A percentile compares a stretch with the other conserved stretches of the same genome.
Evolutionary conservation across 441 rosid species (phyloP).

Genomic region (Pelargonium fulgidum): DNA sequence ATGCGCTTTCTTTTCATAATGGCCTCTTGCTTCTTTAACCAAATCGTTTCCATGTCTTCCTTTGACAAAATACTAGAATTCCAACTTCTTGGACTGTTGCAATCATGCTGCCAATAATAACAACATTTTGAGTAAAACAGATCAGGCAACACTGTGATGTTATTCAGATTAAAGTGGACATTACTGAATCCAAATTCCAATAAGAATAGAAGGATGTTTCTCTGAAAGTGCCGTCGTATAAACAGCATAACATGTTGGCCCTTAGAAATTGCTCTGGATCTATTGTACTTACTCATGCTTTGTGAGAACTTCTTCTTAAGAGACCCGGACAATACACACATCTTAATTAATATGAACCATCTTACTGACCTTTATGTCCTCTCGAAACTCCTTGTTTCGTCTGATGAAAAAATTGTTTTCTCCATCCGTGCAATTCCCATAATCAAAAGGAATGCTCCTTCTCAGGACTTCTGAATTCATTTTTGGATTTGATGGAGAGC

Average conservation of each 20-base stretch:
- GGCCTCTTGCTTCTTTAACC: slow-evolving; percentile 58
- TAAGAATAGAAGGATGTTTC: too few species aligned
- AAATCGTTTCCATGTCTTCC: slow-evolving; percentile 53
- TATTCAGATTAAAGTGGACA: too few species aligned
- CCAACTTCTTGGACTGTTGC: slow-evolving; percentile 49
- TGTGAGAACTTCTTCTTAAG: too few species aligned
- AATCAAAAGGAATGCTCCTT: slow-evolving; percentile 17
- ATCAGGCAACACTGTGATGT: not conserved
- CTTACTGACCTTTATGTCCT: too few species aligned
- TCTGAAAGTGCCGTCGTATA: too few species aligned
- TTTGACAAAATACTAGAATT: slow-evolving; percentile 48
- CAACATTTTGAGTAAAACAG: not conserved
- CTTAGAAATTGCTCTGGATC: too few species aligned
- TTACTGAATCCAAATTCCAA: too few species aligned
- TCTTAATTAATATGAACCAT: too few species aligned
- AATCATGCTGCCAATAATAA: slow-evolving; percentile 31
- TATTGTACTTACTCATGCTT: too few species aligned
- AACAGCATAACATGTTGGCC: too few species aligned
- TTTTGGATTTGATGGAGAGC: slow-evolving; percentile 24
- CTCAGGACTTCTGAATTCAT: slow-evolving; percentile 24
- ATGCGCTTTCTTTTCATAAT: slow-evolving; percentile 57
- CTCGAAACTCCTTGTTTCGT: slow-evolving; percentile 25
- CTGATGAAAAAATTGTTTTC: slow-evolving; percentile 27
- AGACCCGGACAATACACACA: too few species aligned
- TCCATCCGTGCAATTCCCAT: slow-evolving; percentile 19